These are phyloP conservation scores for Salix exigua DNA, from an alignment of 345 rosid genomes.

Conservation along the genomic window DNA sequence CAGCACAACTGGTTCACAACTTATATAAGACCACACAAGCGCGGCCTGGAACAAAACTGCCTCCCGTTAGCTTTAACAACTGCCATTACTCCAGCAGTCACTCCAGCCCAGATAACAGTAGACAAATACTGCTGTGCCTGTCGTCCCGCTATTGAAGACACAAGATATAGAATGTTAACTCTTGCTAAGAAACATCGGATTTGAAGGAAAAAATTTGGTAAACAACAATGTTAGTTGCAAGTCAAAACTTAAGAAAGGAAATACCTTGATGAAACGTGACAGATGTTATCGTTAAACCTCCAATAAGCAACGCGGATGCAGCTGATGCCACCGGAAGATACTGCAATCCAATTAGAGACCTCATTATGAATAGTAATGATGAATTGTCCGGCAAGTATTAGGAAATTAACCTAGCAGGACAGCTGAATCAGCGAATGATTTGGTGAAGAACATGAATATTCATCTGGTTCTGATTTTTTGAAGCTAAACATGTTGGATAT, in stretches of 20 bases:
- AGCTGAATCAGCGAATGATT: not conserved
- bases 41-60: constrained; percentile 88
- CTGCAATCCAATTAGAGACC: constrained; percentile 38
- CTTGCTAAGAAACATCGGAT: not conserved
- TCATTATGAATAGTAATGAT: not conserved
- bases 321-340: constrained; percentile 95
- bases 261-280: constrained; percentile 86
- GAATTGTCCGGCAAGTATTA: not conserved
- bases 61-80: constrained; percentile 80
- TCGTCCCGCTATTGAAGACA: constrained; percentile 51
- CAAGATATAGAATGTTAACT: not conserved
- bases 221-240: not conserved
- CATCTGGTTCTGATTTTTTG: not conserved
- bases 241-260: not conserved
- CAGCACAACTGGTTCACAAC: not conserved
- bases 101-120: constrained; percentile 75
- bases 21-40: constrained; percentile 78
- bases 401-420: not conserved
- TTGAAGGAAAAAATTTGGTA: not conserved
- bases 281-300: constrained; percentile 80
- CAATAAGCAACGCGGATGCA: constrained; percentile 84
- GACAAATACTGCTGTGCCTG: constrained; percentile 64
- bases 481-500: not conserved
- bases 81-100: constrained; percentile 85
- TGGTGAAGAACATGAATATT: not conserved